Base-by-base conservation (phyloP, 2,329 filamentous ascomycete species). In the Aureobasidium zeae region DNA sequence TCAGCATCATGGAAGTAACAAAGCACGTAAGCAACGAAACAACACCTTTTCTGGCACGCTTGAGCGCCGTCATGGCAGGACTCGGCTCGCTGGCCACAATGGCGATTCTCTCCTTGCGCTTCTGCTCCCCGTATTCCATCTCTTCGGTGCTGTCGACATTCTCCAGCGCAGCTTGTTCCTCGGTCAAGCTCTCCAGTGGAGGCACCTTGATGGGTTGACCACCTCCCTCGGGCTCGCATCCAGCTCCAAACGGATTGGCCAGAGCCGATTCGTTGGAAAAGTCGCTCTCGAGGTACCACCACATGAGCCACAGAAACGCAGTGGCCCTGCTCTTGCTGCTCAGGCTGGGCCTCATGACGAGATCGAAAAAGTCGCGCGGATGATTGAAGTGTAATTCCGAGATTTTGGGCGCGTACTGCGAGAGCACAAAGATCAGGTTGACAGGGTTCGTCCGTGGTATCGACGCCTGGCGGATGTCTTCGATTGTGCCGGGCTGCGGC, bases 221-320 rank as follows among this genome's bases (percentile, higher is more conserved):
- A 26, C 65, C 59, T 29, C 64, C 55, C n/a, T 51, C 51, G 29
- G 60, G 55, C 70, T 60, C 54, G 43, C 63, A 60, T n/a, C 70
- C 70, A 9, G 61, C 62, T 0, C 91, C 91, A 55, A 95, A 98
- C 0, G 91, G 91, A 56, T 98, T 98, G 53, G 85, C 81, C 35
- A 86, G 74, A 32, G 86, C 89, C 45, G 85, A 86, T 55, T 94
- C 85, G 53, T 83, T 79, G 0, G 85, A 85, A 53, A 95, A 96
- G 60, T 95, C 86, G 20, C 88, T 94, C 61, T 98, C 91, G 13
- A 98, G 74, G 58, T 98, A 96, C 71, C 91, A 95, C 91, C 91
- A 98, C 79, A 98, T 93, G 50, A 98, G 70, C 91, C 91, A 98
- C 15, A 98, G 67, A 54, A 98, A 98, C 1, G 89, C 89, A 32